Evolutionary conservation across 202 grass and related monocot species (phyloP), one percentile per base, ranked within the genome.

Genomic region (Schoenoplectus triqueter): DNA sequence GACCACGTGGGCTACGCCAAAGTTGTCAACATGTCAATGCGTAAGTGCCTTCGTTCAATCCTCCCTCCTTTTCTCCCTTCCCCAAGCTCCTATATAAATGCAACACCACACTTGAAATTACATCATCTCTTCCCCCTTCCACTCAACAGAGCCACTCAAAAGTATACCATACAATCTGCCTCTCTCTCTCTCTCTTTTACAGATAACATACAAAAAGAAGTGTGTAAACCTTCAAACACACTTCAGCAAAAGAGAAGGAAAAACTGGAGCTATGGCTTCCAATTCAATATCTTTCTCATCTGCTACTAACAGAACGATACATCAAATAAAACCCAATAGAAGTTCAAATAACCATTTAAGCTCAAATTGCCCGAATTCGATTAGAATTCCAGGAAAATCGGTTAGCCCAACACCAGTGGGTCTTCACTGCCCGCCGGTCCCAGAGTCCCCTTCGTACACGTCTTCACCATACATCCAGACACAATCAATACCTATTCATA

Each of bases 261-360:
- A 59, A 76, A 13, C 57, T 80, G 40, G 42, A 67, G n/a, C 60
- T 10, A 82, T 82, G 62, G 42, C 41, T 80, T 80, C 76, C 76
- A 80, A 80, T 63, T 80, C 76, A 63, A 3, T 31, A 74, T 74
- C 71, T 7, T 52, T 63, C 54, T 61, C 61, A 67, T 50, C 45
- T 82, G 6, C 45, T 21, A 66, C 45, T 82, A 51, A 65, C 14
- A 42, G 61, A 82, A 14, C 51, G 44, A 66, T 82, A 67, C 80
- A 82, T 52, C 60, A 67, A 15, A 67, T 20, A 0, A 52, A 21
- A 18, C 9, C 3, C 18, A 18, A 20, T 14, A 31, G 31, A 31
- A 31, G 2, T 64, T 80, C 57, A 1, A 80, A 19, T 45, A 64
- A 3, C 47, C 20, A 18, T 51, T 54, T 76, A 39, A 39, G 39